A percentile compares a stretch with the other conserved stretches of the same genome.
Evolutionary conservation across 129 eudicot genomes (phyloP).

Genomic region (Helianthus tuberosus): DNA sequence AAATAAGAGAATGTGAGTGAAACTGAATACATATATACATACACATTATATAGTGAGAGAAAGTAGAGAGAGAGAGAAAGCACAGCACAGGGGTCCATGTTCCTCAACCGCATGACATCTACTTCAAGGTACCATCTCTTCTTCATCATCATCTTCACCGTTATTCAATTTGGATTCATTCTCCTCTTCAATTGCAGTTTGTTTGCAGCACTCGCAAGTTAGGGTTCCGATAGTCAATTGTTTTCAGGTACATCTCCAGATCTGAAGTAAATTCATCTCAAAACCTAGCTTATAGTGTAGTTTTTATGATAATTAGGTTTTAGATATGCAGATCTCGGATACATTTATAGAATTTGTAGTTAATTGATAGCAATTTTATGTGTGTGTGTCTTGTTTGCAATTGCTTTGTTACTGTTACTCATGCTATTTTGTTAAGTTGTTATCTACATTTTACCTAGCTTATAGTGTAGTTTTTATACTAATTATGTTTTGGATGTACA

Average conservation of each 20-base stretch:
- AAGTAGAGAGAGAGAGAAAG: slow-evolving; percentile 11
- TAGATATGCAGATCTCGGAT: slow-evolving; percentile 31
- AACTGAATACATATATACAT: slow-evolving; percentile 9
- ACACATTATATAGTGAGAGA: slow-evolving; percentile 18
- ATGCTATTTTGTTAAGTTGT: too few species aligned
- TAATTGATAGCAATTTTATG: background rate
- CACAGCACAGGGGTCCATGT: slow-evolving; percentile 35
- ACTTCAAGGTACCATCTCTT: slow-evolving; percentile 36
- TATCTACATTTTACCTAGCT: background rate
- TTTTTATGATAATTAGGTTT: background rate
- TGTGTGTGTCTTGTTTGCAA: background rate
- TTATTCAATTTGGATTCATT: slow-evolving; percentile 8
- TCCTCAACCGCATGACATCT: slow-evolving; percentile 42
- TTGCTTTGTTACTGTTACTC: too few species aligned
- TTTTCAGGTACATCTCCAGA: slow-evolving; percentile 55
- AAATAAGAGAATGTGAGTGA: slow-evolving; percentile 20
- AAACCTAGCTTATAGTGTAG: background rate
- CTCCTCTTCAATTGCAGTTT: slow-evolving; percentile 24
- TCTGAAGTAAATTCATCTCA: slow-evolving; percentile 46
- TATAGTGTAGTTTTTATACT: background rate
- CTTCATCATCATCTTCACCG: background rate
- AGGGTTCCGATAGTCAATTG: slow-evolving; percentile 30
- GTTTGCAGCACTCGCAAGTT: slow-evolving; percentile 37
- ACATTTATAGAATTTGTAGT: slow-evolving; percentile 9
- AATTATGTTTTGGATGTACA: slow-evolving; percentile 3